phyloP scores from a whole-genome alignment of 495 filamentous ascomycete genomes.

The Penicillium samsonianum region DNA sequence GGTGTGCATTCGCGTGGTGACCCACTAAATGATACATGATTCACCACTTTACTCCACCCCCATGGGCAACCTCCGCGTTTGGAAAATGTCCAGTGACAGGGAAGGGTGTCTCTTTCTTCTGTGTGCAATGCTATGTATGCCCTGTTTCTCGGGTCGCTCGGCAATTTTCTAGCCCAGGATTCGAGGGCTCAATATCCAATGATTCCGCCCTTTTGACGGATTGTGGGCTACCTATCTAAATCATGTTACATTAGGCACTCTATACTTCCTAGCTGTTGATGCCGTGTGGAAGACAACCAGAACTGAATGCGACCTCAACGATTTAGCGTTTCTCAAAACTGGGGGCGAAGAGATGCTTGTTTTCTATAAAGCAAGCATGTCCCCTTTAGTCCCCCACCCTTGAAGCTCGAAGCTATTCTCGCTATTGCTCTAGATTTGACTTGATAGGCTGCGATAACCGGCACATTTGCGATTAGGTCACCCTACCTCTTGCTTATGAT shows the following conservation, averaged over 20 bases:
- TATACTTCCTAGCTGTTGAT: neutral
- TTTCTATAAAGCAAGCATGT: constrained; percentile 5
- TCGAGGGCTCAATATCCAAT: neutral
- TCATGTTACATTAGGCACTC: constrained; percentile 7
- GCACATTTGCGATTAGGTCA: neutral
- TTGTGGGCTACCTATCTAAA: neutral
- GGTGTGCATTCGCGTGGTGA: constrained; percentile 18
- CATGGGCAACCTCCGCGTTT: constrained; percentile 14
- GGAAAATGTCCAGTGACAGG: constrained; percentile 11
- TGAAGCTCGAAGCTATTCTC: too few relatives aligned
- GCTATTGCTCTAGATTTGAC: too few relatives aligned
- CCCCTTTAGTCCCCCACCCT: neutral
- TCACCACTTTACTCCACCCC: constrained; percentile 11
- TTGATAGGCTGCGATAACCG: neutral
- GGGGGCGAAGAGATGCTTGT: neutral
- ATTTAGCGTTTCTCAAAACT: neutral
- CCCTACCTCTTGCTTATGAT: neutral
- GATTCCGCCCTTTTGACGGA: constrained; percentile 1
- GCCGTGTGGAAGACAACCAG: neutral
- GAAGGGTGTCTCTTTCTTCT: neutral
- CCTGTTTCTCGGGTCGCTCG: constrained; percentile 7
- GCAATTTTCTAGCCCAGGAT: neutral
- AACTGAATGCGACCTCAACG: neutral
- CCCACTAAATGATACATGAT: constrained; percentile 12
- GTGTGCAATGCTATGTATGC: neutral